Base-by-base conservation (phyloP, 306 rosid genomes). In the Sindora glabra region DNA sequence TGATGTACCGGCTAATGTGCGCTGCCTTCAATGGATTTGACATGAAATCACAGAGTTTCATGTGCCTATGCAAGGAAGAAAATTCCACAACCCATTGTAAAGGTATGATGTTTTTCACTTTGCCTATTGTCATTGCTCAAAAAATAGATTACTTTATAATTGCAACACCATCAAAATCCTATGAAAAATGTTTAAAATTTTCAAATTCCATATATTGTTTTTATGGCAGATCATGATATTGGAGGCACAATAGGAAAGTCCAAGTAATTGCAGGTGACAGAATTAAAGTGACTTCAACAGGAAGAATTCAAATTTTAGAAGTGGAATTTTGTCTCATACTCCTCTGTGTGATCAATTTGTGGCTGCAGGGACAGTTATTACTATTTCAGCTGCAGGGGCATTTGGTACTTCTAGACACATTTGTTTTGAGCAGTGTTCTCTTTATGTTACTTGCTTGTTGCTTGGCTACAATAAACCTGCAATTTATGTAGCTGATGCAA, bases 1-100 rank as follows among this genome's bases (percentile, higher is more conserved):
- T 50, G 94, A 83, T 53, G 77, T 89, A 9, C 94, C 92, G 0
- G 94, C 89, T 1, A 92, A 95, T 1, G 82, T 86, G 0, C 62
- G 64, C 4, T 92, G 99, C 73, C 95, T 92, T 64, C 94, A 72
- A 64, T 92, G 99, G 99, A 26, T 92, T 83, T 68, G 84, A 86
- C 21, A 74, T 81, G 0, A 26, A 39, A 12, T 67, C 64, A 0
- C 87, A 80, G 53, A 76, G 49, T 44, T 92, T 92, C 72, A 8
- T 71, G 79, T 92, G 99, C 62, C 74, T 86, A 0, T 92, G 98
- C 64, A 84, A 54, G 29, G 73, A 69, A 27, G 82, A 84, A 47
- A 92, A 92, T 65, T 76, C 82, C 44, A 89, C 95, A 29, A 83
- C 95, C 23, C 87, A 79, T 65, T 92, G 99, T 70, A 33, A 75